Percentiles rank a stretch among this genome's conserved stretches.
These are phyloP conservation scores for Sporothrix phasma DNA, from an alignment of 2,329 filamentous ascomycete genomes.

Conservation along the genomic window DNA sequence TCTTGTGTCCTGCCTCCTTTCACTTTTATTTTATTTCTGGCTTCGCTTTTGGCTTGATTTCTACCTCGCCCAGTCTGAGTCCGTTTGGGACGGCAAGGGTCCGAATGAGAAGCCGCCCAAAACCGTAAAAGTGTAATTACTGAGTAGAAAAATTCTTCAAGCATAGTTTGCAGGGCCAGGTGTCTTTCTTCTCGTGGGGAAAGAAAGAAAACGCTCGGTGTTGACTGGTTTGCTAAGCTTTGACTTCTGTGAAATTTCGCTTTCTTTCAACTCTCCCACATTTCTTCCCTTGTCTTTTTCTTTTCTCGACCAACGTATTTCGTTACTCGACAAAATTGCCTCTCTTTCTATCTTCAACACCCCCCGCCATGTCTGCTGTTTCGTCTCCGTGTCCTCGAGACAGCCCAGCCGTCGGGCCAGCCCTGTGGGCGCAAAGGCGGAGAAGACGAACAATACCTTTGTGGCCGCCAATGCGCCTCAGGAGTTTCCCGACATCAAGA, in stretches of 20 bases:
- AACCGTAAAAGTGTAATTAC: too few species aligned
- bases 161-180: neutral
- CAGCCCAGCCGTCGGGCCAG: constrained; percentile 5
- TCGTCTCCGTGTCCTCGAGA: constrained; percentile 12
- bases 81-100: neutral
- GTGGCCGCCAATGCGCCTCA: neutral
- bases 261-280: too few species aligned
- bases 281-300: neutral
- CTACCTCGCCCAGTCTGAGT: neutral
- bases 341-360: neutral
- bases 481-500: constrained; percentile 60
- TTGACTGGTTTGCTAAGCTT: neutral
- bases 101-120: neutral
- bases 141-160: neutral
- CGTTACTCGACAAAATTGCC: neutral
- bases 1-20: neutral
- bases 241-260: too few species aligned
- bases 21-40: neutral
- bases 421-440: neutral
- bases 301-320: neutral
- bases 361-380: neutral
- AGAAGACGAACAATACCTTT: neutral
- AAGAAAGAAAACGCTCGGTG: neutral
- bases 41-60: too few species aligned
- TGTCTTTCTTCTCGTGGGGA: neutral